A percentile compares a stretch with the other conserved stretches of the same genome.
phyloP scores from a whole-genome alignment of 371 early-diverging fungal species.

The Mucor piriformis region DNA sequence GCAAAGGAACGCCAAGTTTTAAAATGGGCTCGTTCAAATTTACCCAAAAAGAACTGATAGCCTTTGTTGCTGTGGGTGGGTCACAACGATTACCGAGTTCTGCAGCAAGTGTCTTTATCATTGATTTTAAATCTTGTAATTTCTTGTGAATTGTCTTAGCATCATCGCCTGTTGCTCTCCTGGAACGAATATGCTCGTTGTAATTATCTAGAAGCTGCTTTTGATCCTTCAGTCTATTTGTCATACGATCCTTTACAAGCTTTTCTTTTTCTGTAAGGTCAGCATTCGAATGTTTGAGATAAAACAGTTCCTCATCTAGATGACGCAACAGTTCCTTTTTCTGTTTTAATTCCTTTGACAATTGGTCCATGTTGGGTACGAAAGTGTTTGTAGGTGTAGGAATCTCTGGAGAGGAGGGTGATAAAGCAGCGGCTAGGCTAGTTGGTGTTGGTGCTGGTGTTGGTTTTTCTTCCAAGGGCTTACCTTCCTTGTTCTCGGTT shows the following conservation, averaged over 20 bases:
- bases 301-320: constrained; percentile 24
- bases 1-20: constrained; percentile 36
- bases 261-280: constrained; percentile 18
- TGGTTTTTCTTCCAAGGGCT: neutral
- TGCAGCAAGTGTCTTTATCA: constrained; percentile 47
- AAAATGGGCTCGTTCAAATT: constrained; percentile 39
- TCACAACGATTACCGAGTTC: constrained; percentile 49
- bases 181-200: constrained; percentile 53
- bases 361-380: constrained; percentile 7
- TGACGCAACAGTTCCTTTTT: constrained; percentile 11
- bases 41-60: constrained; percentile 45
- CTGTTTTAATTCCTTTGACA: constrained; percentile 15
- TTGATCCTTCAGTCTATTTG: constrained; percentile 26
- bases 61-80: constrained; percentile 43
- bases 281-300: constrained; percentile 9
- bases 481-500: neutral
- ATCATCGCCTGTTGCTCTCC: constrained; percentile 62
- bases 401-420: constrained; percentile 1
- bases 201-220: constrained; percentile 50
- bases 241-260: constrained; percentile 17
- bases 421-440: neutral
- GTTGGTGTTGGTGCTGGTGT: neutral
- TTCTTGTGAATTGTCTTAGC: constrained; percentile 49
- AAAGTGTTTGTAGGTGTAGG: neutral
- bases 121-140: constrained; percentile 49